Percentiles rank a stretch among this genome's conserved stretches.
These are phyloP conservation scores for Bruguiera hainesii DNA, from an alignment of 441 rosid genomes.

Conservation along the genomic window DNA sequence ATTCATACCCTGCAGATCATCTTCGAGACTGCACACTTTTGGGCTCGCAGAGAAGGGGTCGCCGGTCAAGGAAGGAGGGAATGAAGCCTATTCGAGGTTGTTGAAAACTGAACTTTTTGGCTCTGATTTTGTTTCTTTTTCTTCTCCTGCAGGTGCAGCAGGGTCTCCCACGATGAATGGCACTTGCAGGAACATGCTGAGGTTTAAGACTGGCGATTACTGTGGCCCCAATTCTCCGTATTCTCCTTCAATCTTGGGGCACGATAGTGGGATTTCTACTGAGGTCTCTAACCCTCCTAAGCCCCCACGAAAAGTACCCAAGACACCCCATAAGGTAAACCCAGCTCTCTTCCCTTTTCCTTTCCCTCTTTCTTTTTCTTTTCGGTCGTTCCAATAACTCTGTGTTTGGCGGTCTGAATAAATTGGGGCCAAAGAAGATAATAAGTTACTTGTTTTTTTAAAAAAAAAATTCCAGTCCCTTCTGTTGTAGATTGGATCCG, in stretches of 20 bases:
- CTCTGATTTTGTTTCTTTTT: conserved; percentile 76
- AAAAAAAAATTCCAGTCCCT: no score
- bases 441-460: no score
- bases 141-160: conserved; percentile 65
- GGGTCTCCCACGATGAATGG: conserved; percentile 59
- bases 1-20: conserved; percentile 97
- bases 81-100: conserved; percentile 73
- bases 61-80: conserved; percentile 93
- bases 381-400: no score
- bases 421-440: no score
- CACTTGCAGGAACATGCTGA: conserved; percentile 77
- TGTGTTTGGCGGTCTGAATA: no score
- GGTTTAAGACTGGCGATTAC: conserved; percentile 70
- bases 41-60: conserved; percentile 74
- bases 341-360: no score
- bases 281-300: conserved; percentile 85
- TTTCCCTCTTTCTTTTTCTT: no score
- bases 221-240: conserved; percentile 78
- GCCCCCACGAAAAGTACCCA: conserved; percentile 87
- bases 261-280: conserved; percentile 53
- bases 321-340: conserved; percentile 90
- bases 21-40: conserved; percentile 89
- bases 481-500: no score
- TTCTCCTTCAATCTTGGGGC: conserved; percentile 74
- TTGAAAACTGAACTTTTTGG: conserved; percentile 91